A percentile compares a stretch with the other conserved stretches of the same genome.
Conservation (phyloP, 2,329 filamentous ascomycete genomes). For the Colletotrichum viniferum region DNA sequence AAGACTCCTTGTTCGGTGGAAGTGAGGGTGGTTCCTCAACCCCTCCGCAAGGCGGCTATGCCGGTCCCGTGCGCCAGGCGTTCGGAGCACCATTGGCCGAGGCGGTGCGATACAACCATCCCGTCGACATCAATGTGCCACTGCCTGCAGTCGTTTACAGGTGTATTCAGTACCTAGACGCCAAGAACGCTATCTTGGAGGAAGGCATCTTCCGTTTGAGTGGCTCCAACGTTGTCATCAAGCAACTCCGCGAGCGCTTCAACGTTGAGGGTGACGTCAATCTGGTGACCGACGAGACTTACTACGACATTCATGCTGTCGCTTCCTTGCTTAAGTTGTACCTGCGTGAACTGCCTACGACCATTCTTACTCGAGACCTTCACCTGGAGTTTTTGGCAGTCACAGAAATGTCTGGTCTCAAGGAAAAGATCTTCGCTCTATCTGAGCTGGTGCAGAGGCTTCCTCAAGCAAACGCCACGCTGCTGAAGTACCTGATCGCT, state of each 20-base stretch:
- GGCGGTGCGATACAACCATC: slow-evolving; percentile 81
- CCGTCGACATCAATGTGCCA: slow-evolving; percentile 72
- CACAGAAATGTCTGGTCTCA: slow-evolving; percentile 76
- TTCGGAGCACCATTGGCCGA: slow-evolving; percentile 88
- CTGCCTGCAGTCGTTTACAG: slow-evolving; percentile 94
- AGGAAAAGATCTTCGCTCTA: slow-evolving; percentile 78
- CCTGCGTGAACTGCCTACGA: slow-evolving; percentile 87
- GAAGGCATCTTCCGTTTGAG: slow-evolving; percentile 97
- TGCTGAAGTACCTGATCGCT: slow-evolving; percentile 83
- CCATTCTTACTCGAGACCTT: slow-evolving; percentile 88
- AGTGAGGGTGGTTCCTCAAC: slow-evolving; percentile 51
- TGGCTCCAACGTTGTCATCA: slow-evolving; percentile 95
- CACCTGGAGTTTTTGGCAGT: slow-evolving; percentile 87
- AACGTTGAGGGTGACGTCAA: slow-evolving; percentile 93
- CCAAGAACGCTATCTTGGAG: slow-evolving; percentile 80
- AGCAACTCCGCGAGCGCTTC: slow-evolving; percentile 88
- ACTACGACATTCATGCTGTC: slow-evolving; percentile 95
- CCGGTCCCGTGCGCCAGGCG: slow-evolving; percentile 68
- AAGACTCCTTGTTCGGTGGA: slow-evolving; percentile 59
- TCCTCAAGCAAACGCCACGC: slow-evolving; percentile 78
- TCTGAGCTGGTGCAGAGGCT: slow-evolving; percentile 80
- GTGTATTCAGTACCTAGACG: slow-evolving; percentile 89
- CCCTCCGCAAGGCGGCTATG: slow-evolving; percentile 44
- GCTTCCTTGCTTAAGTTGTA: slow-evolving; percentile 95
- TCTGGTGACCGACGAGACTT: slow-evolving; percentile 79